Percentiles rank a stretch among this genome's conserved stretches.
These are phyloP conservation scores for Adiantum capillusveneris DNA, from an alignment of 75 land plant species.

Conservation along the genomic window DNA sequence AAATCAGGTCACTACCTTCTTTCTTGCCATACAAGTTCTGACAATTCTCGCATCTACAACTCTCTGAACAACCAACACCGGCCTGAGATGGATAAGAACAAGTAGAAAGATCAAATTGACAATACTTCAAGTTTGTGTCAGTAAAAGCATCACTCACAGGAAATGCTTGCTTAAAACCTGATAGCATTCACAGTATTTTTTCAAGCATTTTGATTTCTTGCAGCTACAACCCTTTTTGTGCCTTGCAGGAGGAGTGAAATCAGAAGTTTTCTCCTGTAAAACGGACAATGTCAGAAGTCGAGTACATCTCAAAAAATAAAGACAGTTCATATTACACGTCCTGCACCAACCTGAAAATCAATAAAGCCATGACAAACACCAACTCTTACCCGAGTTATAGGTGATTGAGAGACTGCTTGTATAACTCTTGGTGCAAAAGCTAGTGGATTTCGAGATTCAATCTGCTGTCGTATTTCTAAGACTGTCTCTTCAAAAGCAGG, in stretches of 20 bases:
- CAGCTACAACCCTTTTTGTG: slow-evolving; percentile 98
- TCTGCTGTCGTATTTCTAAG: slow-evolving; percentile 80
- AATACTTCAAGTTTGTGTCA: neutral
- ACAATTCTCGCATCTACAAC: slow-evolving; percentile 90
- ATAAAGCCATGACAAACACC: neutral
- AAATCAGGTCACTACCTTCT: slow-evolving; percentile 38
- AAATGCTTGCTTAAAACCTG: slow-evolving; percentile 42
- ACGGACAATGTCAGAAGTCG: neutral
- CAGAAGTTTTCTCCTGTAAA: slow-evolving; percentile 46
- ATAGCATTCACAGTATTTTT: slow-evolving; percentile 95
- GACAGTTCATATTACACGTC: too few relatives aligned
- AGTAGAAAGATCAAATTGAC: neutral
- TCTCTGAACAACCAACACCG: slow-evolving; percentile 93
- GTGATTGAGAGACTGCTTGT: slow-evolving; percentile 38
- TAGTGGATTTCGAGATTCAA: slow-evolving; percentile 93
- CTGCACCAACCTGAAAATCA: too few relatives aligned
- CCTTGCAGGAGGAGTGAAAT: slow-evolving; percentile 76
- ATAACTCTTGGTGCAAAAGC: slow-evolving; percentile 99
- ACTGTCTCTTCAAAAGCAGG: slow-evolving; percentile 82
- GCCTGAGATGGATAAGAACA: slow-evolving; percentile 42
- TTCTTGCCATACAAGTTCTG: slow-evolving; percentile 81
- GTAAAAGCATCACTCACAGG: neutral
- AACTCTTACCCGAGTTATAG: slow-evolving; percentile 44
- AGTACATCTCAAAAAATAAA: too few relatives aligned
- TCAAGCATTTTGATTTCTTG: slow-evolving; percentile 84